A percentile compares a stretch with the other conserved stretches of the same genome.
phyloP scores from a whole-genome alignment of 805 yeast species.

The Candida koratica region DNA sequence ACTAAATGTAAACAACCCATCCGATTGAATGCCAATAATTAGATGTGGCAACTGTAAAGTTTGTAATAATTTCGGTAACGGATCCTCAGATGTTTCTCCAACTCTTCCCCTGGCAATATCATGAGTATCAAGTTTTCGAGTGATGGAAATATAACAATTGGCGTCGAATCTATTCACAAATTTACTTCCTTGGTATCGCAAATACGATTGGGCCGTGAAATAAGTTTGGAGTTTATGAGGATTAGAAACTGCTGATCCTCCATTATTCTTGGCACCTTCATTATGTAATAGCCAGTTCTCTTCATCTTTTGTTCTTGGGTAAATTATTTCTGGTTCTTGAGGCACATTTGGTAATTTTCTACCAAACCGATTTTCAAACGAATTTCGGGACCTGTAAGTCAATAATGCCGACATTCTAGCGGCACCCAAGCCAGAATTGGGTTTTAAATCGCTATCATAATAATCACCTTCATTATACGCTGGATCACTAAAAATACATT shows the following conservation, averaged over 20 bases:
- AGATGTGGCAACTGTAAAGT: slow-evolving; percentile 71
- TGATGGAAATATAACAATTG: slow-evolving; percentile 90
- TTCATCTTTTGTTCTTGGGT: slow-evolving; percentile 51
- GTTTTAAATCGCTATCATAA: slow-evolving; percentile 73
- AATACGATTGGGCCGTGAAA: slow-evolving; percentile 92
- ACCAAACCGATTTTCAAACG: slow-evolving; percentile 91
- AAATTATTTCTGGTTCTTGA: slow-evolving; percentile 27
- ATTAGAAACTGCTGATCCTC: slow-evolving; percentile 1
- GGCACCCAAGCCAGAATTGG: slow-evolving; percentile 83
- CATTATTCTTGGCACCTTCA: slow-evolving; percentile 56
- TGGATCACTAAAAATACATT: slow-evolving; percentile 93
- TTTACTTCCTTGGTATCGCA: slow-evolving; percentile 91
- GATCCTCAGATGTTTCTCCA: slow-evolving; percentile 27
- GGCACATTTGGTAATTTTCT: slow-evolving; percentile 45
- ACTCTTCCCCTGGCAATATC: slow-evolving; percentile 80
- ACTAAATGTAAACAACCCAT: slow-evolving; percentile 85
- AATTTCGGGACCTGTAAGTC: slow-evolving; percentile 87
- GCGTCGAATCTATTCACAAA: slow-evolving; percentile 91
- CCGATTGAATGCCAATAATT: slow-evolving; percentile 85
- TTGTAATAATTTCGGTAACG: slow-evolving; percentile 51
- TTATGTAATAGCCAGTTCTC: slow-evolving; percentile 84
- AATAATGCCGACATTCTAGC: slow-evolving; percentile 96
- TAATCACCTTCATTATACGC: slow-evolving; percentile 84
- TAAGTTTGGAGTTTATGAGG: slow-evolving; percentile 41
- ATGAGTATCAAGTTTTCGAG: slow-evolving; percentile 92